Conservation (phyloP, 768 basidiomycete genomes). For the Agaricus blazei region DNA sequence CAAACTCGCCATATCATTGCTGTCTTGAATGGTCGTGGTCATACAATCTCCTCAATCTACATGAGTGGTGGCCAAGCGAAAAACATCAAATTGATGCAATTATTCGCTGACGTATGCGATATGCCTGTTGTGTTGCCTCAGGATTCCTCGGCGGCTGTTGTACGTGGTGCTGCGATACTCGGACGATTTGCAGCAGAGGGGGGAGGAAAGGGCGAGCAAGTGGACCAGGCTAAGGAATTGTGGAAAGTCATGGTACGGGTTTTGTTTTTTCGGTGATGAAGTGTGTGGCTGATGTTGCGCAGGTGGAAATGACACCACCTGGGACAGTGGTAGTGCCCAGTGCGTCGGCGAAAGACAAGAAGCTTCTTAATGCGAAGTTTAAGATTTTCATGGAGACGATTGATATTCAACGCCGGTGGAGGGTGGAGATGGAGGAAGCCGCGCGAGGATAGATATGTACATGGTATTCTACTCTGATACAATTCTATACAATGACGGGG, state of each 20-base stretch:
- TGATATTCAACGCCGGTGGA: constrained; percentile 86
- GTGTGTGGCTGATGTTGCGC: constrained; percentile 1
- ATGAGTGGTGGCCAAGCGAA: constrained; percentile 93
- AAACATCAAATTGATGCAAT: constrained; percentile 83
- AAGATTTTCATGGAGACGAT: constrained; percentile 87
- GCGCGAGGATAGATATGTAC: background rate
- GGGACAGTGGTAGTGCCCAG: constrained; percentile 68
- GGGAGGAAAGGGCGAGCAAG: constrained; percentile 22
- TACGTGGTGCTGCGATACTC: constrained; percentile 91
- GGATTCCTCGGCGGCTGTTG: constrained; percentile 76
- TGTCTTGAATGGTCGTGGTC: constrained; percentile 80
- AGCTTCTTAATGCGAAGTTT: constrained; percentile 86
- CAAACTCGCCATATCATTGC: constrained; percentile 95
- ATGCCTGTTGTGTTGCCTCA: constrained; percentile 81
- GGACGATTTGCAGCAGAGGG: constrained; percentile 77
- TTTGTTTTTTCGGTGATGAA: background rate
- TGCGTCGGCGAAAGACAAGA: constrained; percentile 59
- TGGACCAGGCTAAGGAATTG: constrained; percentile 51
- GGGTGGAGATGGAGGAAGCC: constrained; percentile 68
- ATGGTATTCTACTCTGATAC: background rate
- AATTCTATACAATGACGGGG: background rate
- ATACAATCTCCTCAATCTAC: constrained; percentile 78
- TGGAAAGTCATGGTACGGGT: constrained; percentile 87
- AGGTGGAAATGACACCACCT: constrained; percentile 91
- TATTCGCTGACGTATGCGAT: constrained; percentile 80